Evolutionary conservation across 2,329 filamentous ascomycete species (phyloP).

Genomic region (Zasmidium cellare): DNA sequence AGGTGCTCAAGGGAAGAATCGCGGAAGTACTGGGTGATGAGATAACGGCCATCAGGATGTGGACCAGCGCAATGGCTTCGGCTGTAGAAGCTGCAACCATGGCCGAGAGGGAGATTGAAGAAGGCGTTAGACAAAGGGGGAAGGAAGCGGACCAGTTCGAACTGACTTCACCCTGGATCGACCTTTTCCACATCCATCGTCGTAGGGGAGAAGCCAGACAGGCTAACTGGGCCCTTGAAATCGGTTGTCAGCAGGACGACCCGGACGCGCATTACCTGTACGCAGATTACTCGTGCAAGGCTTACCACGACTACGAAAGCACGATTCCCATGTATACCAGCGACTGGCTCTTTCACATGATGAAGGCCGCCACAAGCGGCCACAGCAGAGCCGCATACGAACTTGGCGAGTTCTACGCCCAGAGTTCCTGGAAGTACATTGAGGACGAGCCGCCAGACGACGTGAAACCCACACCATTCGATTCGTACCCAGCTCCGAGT

Average conservation of each 20-base stretch:
- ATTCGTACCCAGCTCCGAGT: slow-evolving; percentile 26
- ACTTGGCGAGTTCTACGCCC: slow-evolving; percentile 42
- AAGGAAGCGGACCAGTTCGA: slow-evolving; percentile 20
- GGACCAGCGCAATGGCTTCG: slow-evolving; percentile 26
- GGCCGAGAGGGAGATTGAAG: not conserved
- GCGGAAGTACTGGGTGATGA: slow-evolving; percentile 24
- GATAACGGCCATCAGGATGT: slow-evolving; percentile 28
- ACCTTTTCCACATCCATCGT: slow-evolving; percentile 28
- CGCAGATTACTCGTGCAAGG: slow-evolving; percentile 25
- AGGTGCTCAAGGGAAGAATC: slow-evolving; percentile 34
- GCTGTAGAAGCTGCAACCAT: slow-evolving; percentile 18
- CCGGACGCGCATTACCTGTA: slow-evolving; percentile 44
- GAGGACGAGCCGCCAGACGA: slow-evolving; percentile 35
- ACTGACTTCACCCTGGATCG: slow-evolving; percentile 34
- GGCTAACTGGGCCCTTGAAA: slow-evolving; percentile 35
- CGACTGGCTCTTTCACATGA: slow-evolving; percentile 46
- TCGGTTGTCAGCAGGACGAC: slow-evolving; percentile 43
- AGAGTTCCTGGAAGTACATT: slow-evolving; percentile 33
- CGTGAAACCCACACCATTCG: slow-evolving; percentile 36
- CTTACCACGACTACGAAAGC: slow-evolving; percentile 20
- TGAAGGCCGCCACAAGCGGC: slow-evolving; percentile 46
- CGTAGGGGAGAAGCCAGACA: slow-evolving; percentile 13
- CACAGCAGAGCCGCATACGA: slow-evolving; percentile 39
- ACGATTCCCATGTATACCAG: slow-evolving; percentile 20
- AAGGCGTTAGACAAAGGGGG: not conserved